A percentile compares a stretch with the other conserved stretches of the same genome.
These are phyloP conservation scores for Candida andamanensis DNA, from an alignment of 805 yeast genomes.

Conservation along the genomic window DNA sequence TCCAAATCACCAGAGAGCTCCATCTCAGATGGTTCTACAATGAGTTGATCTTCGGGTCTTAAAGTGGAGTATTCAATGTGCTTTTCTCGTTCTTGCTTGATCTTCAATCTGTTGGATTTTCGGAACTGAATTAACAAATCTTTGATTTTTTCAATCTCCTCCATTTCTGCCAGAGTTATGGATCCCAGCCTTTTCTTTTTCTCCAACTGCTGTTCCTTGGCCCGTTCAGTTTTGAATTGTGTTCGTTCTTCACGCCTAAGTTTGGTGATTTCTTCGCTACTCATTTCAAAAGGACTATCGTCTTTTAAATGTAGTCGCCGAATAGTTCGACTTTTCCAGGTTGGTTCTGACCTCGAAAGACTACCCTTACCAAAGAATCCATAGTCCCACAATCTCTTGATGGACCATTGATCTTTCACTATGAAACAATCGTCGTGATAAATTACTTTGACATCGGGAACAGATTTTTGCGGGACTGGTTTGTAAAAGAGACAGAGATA, in stretches of 20 bases:
- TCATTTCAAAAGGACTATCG: constrained; percentile 4
- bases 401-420: constrained; percentile 40
- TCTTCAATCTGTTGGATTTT: constrained; percentile 8
- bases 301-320: constrained; percentile 46
- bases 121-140: constrained; percentile 15
- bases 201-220: constrained; percentile 47
- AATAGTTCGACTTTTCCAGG: constrained; percentile 70
- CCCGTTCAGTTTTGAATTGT: constrained; percentile 66
- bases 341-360: constrained; percentile 85
- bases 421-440: constrained; percentile 28
- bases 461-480: constrained; percentile 23
- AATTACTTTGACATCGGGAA: constrained; percentile 17
- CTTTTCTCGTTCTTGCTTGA: constrained; percentile 7
- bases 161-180: constrained; percentile 19
- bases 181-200: constrained; percentile 29
- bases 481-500: constrained; percentile 17
- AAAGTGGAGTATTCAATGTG: constrained; percentile 11
- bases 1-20: constrained; percentile 26
- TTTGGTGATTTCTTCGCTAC: constrained; percentile 68
- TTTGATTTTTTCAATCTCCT: constrained; percentile 15
- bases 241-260: constrained; percentile 66
- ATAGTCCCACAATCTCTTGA: constrained; percentile 63
- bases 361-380: constrained; percentile 96
- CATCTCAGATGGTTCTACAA: constrained; percentile 7
- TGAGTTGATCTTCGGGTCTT: constrained; percentile 11